Percentiles rank a stretch among this genome's conserved stretches.
Evolutionary conservation across 1,139 yeast species (phyloP).

Genomic region (Yamadazyma songkhlaensis): DNA sequence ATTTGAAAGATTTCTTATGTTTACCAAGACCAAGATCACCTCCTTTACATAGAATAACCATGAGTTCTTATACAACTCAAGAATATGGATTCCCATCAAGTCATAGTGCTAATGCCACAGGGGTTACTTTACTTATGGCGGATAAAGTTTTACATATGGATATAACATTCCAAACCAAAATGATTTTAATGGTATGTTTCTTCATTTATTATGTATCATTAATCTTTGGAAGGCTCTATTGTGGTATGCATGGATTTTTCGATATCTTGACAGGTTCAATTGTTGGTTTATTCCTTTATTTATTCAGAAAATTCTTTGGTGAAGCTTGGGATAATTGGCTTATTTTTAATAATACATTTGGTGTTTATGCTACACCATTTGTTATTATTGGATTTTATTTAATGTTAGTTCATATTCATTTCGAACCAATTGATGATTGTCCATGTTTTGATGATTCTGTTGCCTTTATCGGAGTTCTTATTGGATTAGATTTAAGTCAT

Average conservation of each 20-base stretch:
- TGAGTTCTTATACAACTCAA: constrained; percentile 83
- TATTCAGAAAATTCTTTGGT: constrained; percentile 38
- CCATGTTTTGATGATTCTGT: constrained; percentile 97
- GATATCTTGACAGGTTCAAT: constrained; percentile 68
- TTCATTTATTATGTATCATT: constrained; percentile 58
- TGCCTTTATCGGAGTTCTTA: constrained; percentile 85
- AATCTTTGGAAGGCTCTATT: constrained; percentile 79
- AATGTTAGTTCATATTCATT: constrained; percentile 62
- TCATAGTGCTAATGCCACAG: constrained; percentile 90
- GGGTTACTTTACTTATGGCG: constrained; percentile 54
- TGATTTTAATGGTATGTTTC: constrained; percentile 14
- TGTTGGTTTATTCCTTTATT: constrained; percentile 54
- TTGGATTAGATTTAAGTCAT: constrained; percentile 66
- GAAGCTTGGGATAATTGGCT: constrained; percentile 38
- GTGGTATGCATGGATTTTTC: constrained; percentile 96
- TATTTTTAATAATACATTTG: constrained; percentile 24
- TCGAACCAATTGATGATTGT: constrained; percentile 88
- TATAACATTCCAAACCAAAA: constrained; percentile 12
- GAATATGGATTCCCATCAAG: constrained; percentile 96
- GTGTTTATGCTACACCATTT: constrained; percentile 31
- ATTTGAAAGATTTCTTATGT: constrained; percentile 79
- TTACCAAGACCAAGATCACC: constrained; percentile 92
- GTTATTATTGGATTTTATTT: constrained; percentile 40
- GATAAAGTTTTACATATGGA: constrained; percentile 16
- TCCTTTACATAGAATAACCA: constrained; percentile 84